Evolutionary conservation across 306 rosid genomes (phyloP), one percentile per base, ranked within the genome.

Genomic region (Casuarina cunninghamiana): DNA sequence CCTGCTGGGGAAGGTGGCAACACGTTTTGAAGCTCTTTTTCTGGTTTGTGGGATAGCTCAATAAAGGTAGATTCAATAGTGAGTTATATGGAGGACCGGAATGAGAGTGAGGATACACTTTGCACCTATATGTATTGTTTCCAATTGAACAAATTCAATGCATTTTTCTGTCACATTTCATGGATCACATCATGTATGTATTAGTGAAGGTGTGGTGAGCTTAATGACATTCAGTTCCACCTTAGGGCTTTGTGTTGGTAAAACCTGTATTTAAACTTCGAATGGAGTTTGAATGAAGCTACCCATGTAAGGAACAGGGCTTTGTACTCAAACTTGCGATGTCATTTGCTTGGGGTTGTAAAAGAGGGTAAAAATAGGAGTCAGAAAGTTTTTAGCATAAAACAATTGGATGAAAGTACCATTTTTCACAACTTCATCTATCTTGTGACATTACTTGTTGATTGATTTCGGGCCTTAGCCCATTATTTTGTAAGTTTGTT

Each of bases 401-500:
- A 35, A 13, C 46, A 72, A 32, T 51, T 37, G 63, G 26, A 32
- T 72, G 12, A 16, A 51, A 46, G 16, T 1, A 37, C 42, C 75
- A 72, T 50, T 51, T 35, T 49, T 17, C 13, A 66, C 38, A 37
- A 42, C 48, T 66, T 50, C 15, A 51, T 5, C 19, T 35, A 3
- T 75, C 37, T 10, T 49, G 12, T 66, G 51, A 76, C 50, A 37
- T 49, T 65, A 15, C 0, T 63, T 65, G 43, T 63, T 65, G 43
- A 54, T 45, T 62, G 82, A 42, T 74, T 73, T 49, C 49, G 63
- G 26, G 71, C 53, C 73, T 69, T 53, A 54, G 42, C 57, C 53
- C 58, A 37, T 63, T 77, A 9, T 21, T 58, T 69, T 17, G 49
- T 42, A 62, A 35, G 53, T 63, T 72, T 73, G 11, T 32, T 54